Evolutionary conservation across 768 basidiomycete genomes (phyloP).

Genomic region (Suillus variegatus): DNA sequence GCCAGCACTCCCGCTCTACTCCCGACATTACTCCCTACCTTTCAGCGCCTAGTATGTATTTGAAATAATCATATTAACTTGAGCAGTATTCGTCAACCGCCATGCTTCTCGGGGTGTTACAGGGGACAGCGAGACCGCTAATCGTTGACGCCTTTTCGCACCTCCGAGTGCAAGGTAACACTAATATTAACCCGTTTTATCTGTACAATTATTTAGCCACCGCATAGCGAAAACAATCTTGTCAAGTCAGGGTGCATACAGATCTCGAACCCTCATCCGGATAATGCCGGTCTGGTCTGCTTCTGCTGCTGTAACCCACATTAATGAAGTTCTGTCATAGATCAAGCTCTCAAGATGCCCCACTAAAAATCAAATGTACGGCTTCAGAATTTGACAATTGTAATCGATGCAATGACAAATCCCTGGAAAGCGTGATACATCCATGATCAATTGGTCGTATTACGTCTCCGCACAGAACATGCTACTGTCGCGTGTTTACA

Average conservation of each 20-base stretch:
- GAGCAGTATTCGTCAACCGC: background rate
- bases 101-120: background rate
- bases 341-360: background rate
- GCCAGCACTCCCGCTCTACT: background rate
- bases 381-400: background rate
- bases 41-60: background rate
- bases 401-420: background rate
- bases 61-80: background rate
- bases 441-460: background rate
- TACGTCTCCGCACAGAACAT: background rate
- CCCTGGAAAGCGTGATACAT: background rate
- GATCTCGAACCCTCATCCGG: background rate
- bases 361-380: background rate
- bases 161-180: background rate
- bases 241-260: background rate
- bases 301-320: background rate
- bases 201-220: too few relatives aligned
- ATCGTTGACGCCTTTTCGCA: background rate
- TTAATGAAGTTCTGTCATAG: background rate
- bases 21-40: background rate
- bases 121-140: background rate
- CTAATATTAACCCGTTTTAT: background rate
- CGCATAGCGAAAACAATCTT: too few relatives aligned
- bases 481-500: background rate
- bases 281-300: background rate